Conservation (phyloP, 805 yeast genomes). For the Sugiyamaella boreocaroliniensis region DNA sequence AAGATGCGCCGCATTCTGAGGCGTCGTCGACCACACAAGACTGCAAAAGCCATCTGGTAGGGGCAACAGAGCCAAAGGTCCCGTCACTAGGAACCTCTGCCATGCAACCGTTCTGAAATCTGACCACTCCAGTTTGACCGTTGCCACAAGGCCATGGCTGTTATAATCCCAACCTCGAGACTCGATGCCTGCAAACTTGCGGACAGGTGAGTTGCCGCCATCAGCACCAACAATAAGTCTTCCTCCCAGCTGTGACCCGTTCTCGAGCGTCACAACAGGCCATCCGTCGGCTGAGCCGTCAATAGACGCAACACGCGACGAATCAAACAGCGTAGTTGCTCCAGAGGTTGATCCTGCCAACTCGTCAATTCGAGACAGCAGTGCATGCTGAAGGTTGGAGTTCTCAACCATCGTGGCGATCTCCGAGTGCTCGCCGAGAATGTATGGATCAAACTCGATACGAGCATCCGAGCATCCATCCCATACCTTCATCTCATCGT, state of each 20-base stretch:
- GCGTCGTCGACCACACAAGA: constrained; percentile 86
- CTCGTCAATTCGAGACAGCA: constrained; percentile 49
- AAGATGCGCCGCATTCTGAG: constrained; percentile 61
- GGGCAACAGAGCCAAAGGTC: constrained; percentile 90
- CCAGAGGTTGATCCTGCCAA: constrained; percentile 17
- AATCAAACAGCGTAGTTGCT: constrained; percentile 12
- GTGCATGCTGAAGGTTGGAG: constrained; percentile 70
- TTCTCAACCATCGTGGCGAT: constrained; percentile 87
- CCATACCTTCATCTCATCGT: constrained; percentile 76
- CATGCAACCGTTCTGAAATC: constrained; percentile 73
- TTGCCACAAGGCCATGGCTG: constrained; percentile 88
- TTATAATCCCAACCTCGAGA: constrained; percentile 90
- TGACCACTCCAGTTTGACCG: constrained; percentile 66
- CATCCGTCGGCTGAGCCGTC: constrained; percentile 42
- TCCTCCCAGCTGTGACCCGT: constrained; percentile 58
- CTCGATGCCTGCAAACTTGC: constrained; percentile 71
- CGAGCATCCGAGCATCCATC: constrained; percentile 73
- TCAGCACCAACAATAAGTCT: constrained; percentile 90
- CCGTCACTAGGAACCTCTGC: constrained; percentile 87
- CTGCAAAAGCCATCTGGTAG: constrained; percentile 83
- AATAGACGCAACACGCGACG: constrained; percentile 56
- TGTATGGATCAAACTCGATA: constrained; percentile 54
- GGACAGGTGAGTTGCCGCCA: constrained; percentile 90
- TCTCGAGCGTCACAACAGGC: constrained; percentile 67
- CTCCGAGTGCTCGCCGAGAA: constrained; percentile 25